Evolutionary conservation across 805 yeast genomes (phyloP), one percentile per base, ranked within the genome.

Genomic region (Pichia rugopelliculosa): DNA sequence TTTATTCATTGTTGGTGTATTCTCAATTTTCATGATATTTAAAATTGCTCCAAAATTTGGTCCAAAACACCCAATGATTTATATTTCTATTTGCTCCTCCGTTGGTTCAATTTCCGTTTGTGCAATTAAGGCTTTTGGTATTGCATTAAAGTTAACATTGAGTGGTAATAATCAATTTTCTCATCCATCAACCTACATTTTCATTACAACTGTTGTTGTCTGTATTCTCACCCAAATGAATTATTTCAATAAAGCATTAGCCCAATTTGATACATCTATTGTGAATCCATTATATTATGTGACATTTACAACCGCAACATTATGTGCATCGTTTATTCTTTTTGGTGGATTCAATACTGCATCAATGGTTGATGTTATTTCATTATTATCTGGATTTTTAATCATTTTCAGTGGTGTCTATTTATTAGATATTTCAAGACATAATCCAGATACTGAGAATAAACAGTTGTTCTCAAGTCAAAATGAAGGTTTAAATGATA

Each of bases 171-270:
- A 89, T 67, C 96, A 88, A 71, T 87, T 88, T 66, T 76, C 87
- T 2, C 93, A 88, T 59, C 70, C 83, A 9, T 83, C 93, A 33
- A 88, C 96, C 0, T 88, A 89, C 60, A 71, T 89, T 48, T 88
- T 88, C 72, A 76, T 87, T 33, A 55, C 76, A 26, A 89, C 87
- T 22, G 96, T 88, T 48, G 85, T 72, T 9, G 75, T 84, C 38
- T 88, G 96, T 67, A 89, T 88, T 56, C 59, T 85, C 58, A 87
- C 95, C 6, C 96, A 88, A 67, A 88, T 88, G 96, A 88, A 87
- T 70, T 88, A 86, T 64, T 87, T 88, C 73, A 88, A 88, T 74
- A 89, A 87, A 70, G 96, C 96, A 0, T 73, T 88, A 60, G 96
- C 90, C 57, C 96, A 87, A 65, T 88, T 88, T 59, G 96, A 89